Base-by-base conservation (phyloP, 495 filamentous ascomycete species). In the Staphylotrichum longicolle region DNA sequence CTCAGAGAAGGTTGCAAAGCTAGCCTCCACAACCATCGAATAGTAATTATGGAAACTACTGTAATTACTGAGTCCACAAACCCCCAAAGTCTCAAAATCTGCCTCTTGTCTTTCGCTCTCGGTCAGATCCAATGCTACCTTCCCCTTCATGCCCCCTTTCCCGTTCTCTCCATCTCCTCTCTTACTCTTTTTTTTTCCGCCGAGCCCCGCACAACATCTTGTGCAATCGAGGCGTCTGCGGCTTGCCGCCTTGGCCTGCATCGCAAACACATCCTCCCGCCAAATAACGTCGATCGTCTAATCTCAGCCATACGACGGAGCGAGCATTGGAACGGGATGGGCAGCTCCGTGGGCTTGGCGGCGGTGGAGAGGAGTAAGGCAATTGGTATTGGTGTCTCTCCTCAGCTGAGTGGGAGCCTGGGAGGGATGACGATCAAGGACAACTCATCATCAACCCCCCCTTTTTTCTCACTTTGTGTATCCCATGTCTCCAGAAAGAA, bases 241-340 rank as follows among this genome's bases (percentile, higher is more conserved):
- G 39, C 53, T 47, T 33, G 60, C 64, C 61, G 61, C 30, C 61
- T 66, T 66, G 64, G 61, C 60, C 54, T 66, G 60, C 64, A 61
- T 57, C 40, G 11, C 40, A 32, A 35, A 50, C 37, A 20, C 14
- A 27, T 40, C 30, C 30, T 60, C 27, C 47, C 12, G 49, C 51
- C 44, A 20, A 33, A 44, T 20, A 20, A 12, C 48, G 57, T 15
- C 48, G 57, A 53, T 53, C 40, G 14, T 32, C 12, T 34, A 12
- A 51, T 49, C 57, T 51, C 57, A 58, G 20, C 20, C 46, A 35
- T 35, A 15, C 5, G 10, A n/a, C 53, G 32, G n/a, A 9, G 15
- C 12, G 9, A 5, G 27, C 11, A 34, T 35, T 5, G 1, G 3
- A 14, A 27, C 39, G 27, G 39, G 53, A 45, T 9, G 10, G 40